Base-by-base conservation (phyloP, 305 asterid species). In the Fraxinus paxiana region DNA sequence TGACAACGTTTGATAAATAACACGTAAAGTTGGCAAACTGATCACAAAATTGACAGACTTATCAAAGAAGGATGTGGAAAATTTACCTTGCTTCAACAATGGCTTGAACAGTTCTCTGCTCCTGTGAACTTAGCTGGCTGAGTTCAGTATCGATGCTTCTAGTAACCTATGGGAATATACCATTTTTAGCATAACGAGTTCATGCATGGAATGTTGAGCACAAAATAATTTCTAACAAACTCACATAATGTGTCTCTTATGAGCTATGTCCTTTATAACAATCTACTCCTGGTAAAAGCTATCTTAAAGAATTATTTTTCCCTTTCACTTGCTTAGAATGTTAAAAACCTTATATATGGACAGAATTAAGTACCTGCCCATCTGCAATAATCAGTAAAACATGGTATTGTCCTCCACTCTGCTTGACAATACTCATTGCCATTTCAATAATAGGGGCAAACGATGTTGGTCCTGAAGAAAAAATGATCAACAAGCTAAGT, bases 91-190 rank as follows among this genome's bases (percentile, higher is more conserved):
- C 93, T 82, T 90, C 86, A 2, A 89, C 92, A 72, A 90, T 90
- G 28, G 92, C 94, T 83, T 91, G 85, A 79, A 91, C 89, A 76
- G 94, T 91, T 85, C 78, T 89, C 77, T 82, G 92, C 91, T 91
- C 94, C 80, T 91, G 92, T 12, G 90, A 91, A 79, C 94, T 91
- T 85, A 91, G 82, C 61, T 82, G 89, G 59, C 91, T 91, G 12
- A 81, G 3, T 72, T 77, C 84, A 13, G 90, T 91, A 82, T 91
- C 92, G 46, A 91, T 90, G 76, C 92, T 91, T 89, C 92, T 88
- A 10, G 92, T 90, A 33, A 91, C 94, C 92, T 89, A 48, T 15
- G 73, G 73, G n/a, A 63, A 85, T 75, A 76, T 65, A 61, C 12
- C 70, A 20, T 22, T 61, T 22, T 18, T 61, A 61, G 31, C 70